Base-by-base conservation (phyloP, 2,329 filamentous ascomycete species). In the Metarhizium anisopliae region DNA sequence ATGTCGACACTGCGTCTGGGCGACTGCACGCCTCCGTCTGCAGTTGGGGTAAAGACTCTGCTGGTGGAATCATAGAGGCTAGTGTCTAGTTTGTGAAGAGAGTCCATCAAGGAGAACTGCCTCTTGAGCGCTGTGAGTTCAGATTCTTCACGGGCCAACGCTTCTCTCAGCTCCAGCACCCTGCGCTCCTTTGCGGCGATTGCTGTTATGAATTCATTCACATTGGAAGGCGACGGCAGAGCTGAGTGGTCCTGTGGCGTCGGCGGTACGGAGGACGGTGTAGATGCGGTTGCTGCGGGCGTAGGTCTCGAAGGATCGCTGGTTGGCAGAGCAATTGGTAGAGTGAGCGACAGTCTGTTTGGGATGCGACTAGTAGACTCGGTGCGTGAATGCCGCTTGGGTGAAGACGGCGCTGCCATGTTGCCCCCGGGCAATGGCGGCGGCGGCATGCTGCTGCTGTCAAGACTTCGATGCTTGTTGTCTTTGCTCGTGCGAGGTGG, bases 171-270 rank as follows among this genome's bases (percentile, higher is more conserved):
- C 72, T 97, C 94, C 56, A 99, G 74, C 2, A 99, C 93, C 61
- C 84, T 85, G 56, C 94, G 82, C 74, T 99, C 94, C 72, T 97
- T 92, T 14, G 90, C 86, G 49, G 94, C 94, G 64, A 99, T 87
- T 56, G 92, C 88, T 59, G 90, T 92, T 61, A 99, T 85, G 64
- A 96, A 89, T 52, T 85, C 78, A 64, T 79, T 81, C 53, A 82
- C 75, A 59, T 86, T 83, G 42, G 74, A 71, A 1, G 79, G 79
- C 1, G 75, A 75, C 45, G 69, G 64, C 32, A 75, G 55, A 7
- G 63, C 67, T 1, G 76, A 72, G 2, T 72, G 71, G 50, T 81
- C 75, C 47, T 72, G 63, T 2, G 81, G 79, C 1, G 81, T 82
- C 11, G 76, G 73, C 2, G 81, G 80, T 30, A 77, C 70, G 0